Percentiles rank a stretch among this genome's conserved stretches.
These are phyloP conservation scores for Penicillium aurantiogriseum DNA, from an alignment of 2,329 filamentous ascomycete species.

Conservation along the genomic window DNA sequence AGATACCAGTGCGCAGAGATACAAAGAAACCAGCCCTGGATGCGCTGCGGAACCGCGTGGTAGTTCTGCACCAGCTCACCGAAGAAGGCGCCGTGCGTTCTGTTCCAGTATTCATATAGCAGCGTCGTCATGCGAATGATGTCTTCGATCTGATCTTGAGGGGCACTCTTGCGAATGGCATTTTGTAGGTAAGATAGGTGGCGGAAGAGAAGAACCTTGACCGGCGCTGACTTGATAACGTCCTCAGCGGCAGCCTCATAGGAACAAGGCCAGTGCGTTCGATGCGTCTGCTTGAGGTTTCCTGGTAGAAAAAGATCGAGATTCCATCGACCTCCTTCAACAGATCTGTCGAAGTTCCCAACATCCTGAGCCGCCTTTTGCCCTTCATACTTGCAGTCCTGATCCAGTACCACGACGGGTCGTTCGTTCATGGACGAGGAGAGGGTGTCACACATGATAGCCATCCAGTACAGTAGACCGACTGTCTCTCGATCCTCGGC, in stretches of 20 bases:
- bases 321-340: not conserved
- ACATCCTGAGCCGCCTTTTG: not conserved
- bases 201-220: not conserved
- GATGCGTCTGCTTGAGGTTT: not conserved
- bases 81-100: not conserved
- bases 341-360: not conserved
- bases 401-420: not conserved
- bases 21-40: not conserved
- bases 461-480: not conserved
- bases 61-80: not conserved
- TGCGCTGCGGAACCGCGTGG: not conserved
- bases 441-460: not conserved
- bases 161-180: not conserved
- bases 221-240: not conserved
- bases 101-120: not conserved
- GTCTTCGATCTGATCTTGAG: not conserved
- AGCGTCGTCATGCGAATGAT: not conserved
- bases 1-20: conserved; percentile 1
- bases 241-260: not conserved
- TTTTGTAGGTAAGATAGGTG: not conserved
- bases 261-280: not conserved
- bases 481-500: not conserved
- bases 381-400: not conserved
- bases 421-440: not conserved
- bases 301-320: not conserved